These are phyloP conservation scores for Cryptosporidium baileyi DNA, from an alignment of 169 alveolate genomes.

Conservation along the genomic window DNA sequence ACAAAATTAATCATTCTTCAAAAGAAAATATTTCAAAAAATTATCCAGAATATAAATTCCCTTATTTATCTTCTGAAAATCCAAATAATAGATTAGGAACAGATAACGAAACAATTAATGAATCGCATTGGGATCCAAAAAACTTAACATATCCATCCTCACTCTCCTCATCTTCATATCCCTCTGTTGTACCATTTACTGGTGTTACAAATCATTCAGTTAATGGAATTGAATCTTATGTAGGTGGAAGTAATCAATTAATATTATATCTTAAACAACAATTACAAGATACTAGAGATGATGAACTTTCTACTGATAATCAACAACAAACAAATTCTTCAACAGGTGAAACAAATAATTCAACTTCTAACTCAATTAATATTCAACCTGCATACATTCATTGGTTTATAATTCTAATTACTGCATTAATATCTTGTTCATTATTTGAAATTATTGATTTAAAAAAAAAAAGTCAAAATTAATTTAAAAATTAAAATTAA, in stretches of 20 bases:
- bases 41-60: neutral
- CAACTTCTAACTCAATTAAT: constrained; percentile 1
- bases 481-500: too few relatives aligned
- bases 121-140: constrained; percentile 60
- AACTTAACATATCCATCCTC: constrained; percentile 68
- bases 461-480: too few relatives aligned
- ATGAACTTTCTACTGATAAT: neutral
- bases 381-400: constrained; percentile 37
- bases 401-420: constrained; percentile 27
- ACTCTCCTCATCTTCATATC: constrained; percentile 59
- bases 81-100: neutral
- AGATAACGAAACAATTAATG: constrained; percentile 12
- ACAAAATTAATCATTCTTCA: neutral
- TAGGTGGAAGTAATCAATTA: neutral
- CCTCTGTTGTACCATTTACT: constrained; percentile 44
- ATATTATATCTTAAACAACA: constrained; percentile 2
- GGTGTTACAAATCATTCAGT: constrained; percentile 63
- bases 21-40: neutral
- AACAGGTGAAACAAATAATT: neutral
- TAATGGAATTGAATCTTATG: neutral
- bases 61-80: neutral
- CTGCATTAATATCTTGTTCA: constrained; percentile 21
- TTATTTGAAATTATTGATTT: too few relatives aligned
- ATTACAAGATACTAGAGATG: neutral
- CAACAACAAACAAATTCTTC: neutral